These are phyloP conservation scores for Ascochyta lentis DNA, from an alignment of 2,329 filamentous ascomycete genomes.

Conservation along the genomic window DNA sequence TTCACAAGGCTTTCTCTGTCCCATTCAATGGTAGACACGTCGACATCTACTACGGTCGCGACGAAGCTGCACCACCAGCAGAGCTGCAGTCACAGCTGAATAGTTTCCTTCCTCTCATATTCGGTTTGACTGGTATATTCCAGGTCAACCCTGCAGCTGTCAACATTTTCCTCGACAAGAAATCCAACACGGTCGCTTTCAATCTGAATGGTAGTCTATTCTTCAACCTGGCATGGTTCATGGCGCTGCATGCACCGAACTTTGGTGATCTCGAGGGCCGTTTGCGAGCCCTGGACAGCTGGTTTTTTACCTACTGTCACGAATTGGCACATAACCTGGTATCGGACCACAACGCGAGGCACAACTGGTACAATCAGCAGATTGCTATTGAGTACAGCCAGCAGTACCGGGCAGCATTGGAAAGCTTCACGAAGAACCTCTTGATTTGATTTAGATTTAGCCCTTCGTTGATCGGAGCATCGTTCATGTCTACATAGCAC, in stretches of 20 bases:
- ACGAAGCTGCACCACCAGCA: slow-evolving; percentile 34
- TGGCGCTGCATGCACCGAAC: slow-evolving; percentile 69
- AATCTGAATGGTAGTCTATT: slow-evolving; percentile 88
- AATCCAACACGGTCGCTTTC: slow-evolving; percentile 86
- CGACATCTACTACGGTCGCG: slow-evolving; percentile 45
- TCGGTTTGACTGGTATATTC: slow-evolving; percentile 59
- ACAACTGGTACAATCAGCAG: slow-evolving; percentile 49
- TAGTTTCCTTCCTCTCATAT: slow-evolving; percentile 44
- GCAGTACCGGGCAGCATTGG: slow-evolving; percentile 36
- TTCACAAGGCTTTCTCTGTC: slow-evolving; percentile 46
- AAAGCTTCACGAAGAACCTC: slow-evolving; percentile 31
- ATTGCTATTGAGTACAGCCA: slow-evolving; percentile 48
- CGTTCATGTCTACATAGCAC: background rate
- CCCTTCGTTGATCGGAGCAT: background rate
- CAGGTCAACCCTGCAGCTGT: slow-evolving; percentile 70
- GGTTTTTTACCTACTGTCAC: slow-evolving; percentile 96
- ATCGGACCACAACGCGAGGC: slow-evolving; percentile 63
- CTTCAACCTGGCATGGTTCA: slow-evolving; percentile 89
- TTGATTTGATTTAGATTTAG: slow-evolving; percentile 11
- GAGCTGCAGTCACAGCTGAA: slow-evolving; percentile 37
- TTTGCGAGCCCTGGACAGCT: slow-evolving; percentile 69
- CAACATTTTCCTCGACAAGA: slow-evolving; percentile 86
- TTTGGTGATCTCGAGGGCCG: slow-evolving; percentile 38
- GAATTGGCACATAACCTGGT: slow-evolving; percentile 96
- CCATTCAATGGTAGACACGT: slow-evolving; percentile 44